These are phyloP conservation scores for Apiospora sp. DNA, from an alignment of 2,329 filamentous ascomycete genomes.

Conservation along the genomic window DNA sequence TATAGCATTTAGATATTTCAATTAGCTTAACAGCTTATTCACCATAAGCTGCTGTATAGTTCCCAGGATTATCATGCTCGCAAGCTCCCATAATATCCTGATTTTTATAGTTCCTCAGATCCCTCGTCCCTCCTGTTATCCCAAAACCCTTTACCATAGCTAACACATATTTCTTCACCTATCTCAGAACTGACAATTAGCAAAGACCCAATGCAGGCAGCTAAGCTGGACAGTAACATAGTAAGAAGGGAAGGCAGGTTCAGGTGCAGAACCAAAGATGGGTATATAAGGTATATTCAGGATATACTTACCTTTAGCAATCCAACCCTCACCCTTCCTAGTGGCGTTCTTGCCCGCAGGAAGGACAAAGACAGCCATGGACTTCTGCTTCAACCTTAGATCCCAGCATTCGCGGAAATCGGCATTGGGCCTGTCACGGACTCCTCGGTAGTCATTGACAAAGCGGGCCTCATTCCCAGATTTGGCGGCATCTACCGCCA, in stretches of 20 bases:
- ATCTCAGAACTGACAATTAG: slow-evolving; percentile 32
- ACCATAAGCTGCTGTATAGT: no score
- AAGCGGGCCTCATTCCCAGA: slow-evolving; percentile 71
- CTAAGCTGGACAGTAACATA: not conserved
- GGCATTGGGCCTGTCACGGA: slow-evolving; percentile 61
- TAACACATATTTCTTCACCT: slow-evolving; percentile 71
- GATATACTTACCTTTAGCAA: slow-evolving; percentile 47
- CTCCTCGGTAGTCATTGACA: slow-evolving; percentile 71
- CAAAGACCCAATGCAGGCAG: no score
- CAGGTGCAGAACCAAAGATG: no score
- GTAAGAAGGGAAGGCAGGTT: not conserved
- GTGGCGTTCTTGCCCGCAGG: slow-evolving; percentile 49
- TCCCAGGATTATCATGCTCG: no score
- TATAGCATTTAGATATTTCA: not conserved
- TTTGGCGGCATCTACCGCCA: slow-evolving; percentile 67
- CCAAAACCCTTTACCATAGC: slow-evolving; percentile 75
- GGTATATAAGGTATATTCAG: no score
- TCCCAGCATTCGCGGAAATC: slow-evolving; percentile 69
- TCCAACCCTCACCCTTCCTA: slow-evolving; percentile 45
- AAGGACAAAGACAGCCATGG: slow-evolving; percentile 66
- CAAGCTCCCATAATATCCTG: no score
- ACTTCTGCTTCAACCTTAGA: slow-evolving; percentile 55
- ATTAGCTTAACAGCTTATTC: no score
- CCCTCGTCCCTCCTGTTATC: slow-evolving; percentile 41
- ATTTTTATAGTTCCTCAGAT: no score